Base-by-base conservation (phyloP, 2,329 filamentous ascomycete genomes). In the Apiospora aurea region DNA sequence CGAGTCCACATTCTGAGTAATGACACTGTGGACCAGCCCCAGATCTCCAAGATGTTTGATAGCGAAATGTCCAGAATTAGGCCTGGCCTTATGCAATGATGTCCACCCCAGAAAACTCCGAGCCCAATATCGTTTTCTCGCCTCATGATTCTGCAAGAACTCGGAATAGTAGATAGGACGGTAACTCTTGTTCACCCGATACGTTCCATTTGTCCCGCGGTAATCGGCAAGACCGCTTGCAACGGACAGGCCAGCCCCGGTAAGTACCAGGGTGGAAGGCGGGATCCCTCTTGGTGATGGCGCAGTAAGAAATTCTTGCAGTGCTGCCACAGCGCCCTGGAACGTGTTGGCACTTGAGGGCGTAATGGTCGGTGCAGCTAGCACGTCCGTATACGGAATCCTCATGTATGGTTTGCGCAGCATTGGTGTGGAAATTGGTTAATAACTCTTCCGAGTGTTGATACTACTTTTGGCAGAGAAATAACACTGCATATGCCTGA, bases 1-100 rank as follows among this genome's bases (percentile, higher is more conserved):
- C 2, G 95, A 97, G 83, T 99, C 96, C 69, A 99, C 96, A 79
- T 98, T 98, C 81, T 99, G 96, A 53, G 96, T 98, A 76, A 99
- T 91, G 72, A 98, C 93, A 70, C 86, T 90, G 72, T 88, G 89
- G 57, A 98, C 85, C 69, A 95, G 83, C 2, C 95, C 95, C 75
- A 96, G 84, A 5, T 87, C 82, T 2, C 90, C 93, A 47, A 98
- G 85, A 74, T 92, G 87, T 70, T 89, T 87, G 71, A 98, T 89
- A 2, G 95, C 94, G 79, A 89, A 87, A 83, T 99, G 96, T 1
- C 91, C 91, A 3, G 85, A 84, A 79, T 98, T 98, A 16, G 96
- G 95, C 72, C 84, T 85, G n/a, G 94, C 94, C 74, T 90, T 92
- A 78, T 93, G 85, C 75, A 98, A 85, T 64, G 90, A 94, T 4